Percentiles rank a stretch among this genome's conserved stretches.
Conservation (phyloP, 1,284 basidiomycete species). For the Puccinia coronata region DNA sequence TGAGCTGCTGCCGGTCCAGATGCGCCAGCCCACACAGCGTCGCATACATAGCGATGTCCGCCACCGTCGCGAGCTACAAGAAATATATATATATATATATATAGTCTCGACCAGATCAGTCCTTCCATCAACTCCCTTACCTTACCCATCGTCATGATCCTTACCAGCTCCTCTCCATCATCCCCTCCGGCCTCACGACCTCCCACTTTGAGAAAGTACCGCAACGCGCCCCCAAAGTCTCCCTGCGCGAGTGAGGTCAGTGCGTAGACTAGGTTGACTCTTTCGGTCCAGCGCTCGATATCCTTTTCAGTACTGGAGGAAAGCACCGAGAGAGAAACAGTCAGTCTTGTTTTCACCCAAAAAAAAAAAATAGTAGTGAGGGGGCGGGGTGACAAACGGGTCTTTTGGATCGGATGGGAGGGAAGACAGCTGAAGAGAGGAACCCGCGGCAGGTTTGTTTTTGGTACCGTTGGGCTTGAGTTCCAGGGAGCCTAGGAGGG, state of each 20-base stretch:
- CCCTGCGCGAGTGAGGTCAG: slow-evolving; percentile 71
- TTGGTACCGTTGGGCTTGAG: slow-evolving; percentile 51
- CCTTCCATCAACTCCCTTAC: neutral
- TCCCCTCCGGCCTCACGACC: slow-evolving; percentile 18
- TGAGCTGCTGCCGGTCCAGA: slow-evolving; percentile 70
- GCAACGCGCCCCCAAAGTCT: slow-evolving; percentile 74
- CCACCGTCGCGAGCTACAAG: slow-evolving; percentile 69
- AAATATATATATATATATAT: neutral
- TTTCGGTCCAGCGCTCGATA: slow-evolving; percentile 55
- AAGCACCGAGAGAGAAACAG: slow-evolving; percentile 60
- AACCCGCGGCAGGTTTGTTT: slow-evolving; percentile 48
- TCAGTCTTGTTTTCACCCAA: slow-evolving; percentile 53
- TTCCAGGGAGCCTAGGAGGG: slow-evolving; percentile 32
- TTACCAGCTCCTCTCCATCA: slow-evolving; percentile 18
- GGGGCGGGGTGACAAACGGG: slow-evolving; percentile 54
- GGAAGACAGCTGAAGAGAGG: neutral
- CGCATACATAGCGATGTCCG: slow-evolving; percentile 80
- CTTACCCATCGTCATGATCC: neutral
- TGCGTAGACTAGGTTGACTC: slow-evolving; percentile 74
- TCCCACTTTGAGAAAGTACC: slow-evolving; percentile 65
- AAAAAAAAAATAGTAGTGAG: slow-evolving; percentile 47
- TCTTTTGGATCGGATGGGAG: slow-evolving; percentile 33
- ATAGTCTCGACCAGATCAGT: neutral
- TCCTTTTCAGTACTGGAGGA: slow-evolving; percentile 51
- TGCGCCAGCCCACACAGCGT: slow-evolving; percentile 76